Evolutionary conservation across 2,329 filamentous ascomycete species (phyloP), one percentile per base, ranked within the genome.

Genomic region (Diaporthe amygdali): DNA sequence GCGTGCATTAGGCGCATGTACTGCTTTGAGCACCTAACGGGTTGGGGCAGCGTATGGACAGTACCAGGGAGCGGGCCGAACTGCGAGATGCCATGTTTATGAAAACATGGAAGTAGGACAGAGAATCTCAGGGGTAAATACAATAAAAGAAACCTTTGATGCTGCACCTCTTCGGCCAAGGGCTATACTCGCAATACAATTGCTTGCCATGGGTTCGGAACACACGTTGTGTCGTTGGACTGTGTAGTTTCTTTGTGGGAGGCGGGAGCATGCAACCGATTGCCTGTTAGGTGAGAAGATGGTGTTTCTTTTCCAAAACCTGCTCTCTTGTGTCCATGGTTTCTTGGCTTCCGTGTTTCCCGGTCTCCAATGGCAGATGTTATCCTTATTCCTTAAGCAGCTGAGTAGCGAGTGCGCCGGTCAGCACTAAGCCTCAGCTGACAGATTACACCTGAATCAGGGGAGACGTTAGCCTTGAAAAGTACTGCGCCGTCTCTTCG

Each of bases 341-440:
- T 20, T 44, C 30, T 49, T 47, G n/a, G 30, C 44, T 64, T 27
- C n/a, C 22, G 59, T 64, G 59, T 20, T n/a, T n/a, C 30, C 30
- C 9, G 32, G 32, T 34, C 32, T 34, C 15, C 32, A 25, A 22
- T 51, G 27, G 14, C 41, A 34, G 41, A 51, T 51, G 46, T 37
- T 25, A n/a, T 30, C 41, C 30, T 17, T 49, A 20, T 8, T 41
- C 25, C 41, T 59, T 20, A 41, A 10, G 8, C 10, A 49, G 32
- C 66, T 68, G 52, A 22, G n/a, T 17, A 49, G 52, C 17, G 41
- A 51, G 20, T 34, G 46, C 41, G 59, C 59, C 52, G 55, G 41
- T 68, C 66, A 59, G 66, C 49, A 47, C 67, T 72, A 72, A 54
- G 32, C 32, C 17, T 59, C 59, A 72, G 67, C 49, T 72, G 59